Conservation (phyloP, 1,139 yeast species). For the Saccharomyces pastorianus region DNA sequence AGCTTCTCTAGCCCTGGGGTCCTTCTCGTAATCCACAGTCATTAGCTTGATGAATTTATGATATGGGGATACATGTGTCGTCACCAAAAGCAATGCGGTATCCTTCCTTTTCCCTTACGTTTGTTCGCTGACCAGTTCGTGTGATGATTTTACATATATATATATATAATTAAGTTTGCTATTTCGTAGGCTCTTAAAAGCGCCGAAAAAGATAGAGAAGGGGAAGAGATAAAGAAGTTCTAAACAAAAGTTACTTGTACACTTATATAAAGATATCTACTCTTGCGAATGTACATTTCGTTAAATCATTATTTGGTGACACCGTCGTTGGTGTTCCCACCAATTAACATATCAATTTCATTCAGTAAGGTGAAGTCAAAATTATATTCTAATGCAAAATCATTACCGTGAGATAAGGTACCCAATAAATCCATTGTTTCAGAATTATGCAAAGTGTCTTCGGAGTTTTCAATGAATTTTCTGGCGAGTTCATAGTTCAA, state of each 20-base stretch:
- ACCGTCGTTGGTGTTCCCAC: constrained; percentile 5
- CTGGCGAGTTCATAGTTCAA: constrained; percentile 25
- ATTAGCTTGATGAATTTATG: not conserved
- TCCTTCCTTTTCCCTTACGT: not conserved
- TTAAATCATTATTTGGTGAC: not conserved
- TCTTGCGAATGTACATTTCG: not conserved
- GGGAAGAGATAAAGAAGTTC: not conserved
- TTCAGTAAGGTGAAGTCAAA: constrained; percentile 27
- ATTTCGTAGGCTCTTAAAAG: not conserved
- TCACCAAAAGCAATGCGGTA: not conserved
- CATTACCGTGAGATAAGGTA: constrained; percentile 24
- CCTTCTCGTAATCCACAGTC: constrained; percentile 1
- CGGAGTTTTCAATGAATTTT: constrained; percentile 20
- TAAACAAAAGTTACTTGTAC: not conserved
- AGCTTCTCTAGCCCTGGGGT: constrained; percentile 35
- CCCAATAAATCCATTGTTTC: constrained; percentile 24
- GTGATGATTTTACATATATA: not conserved
- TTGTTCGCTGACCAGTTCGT: not conserved
- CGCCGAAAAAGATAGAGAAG: not conserved
- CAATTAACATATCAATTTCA: constrained; percentile 27
- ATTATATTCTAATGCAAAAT: constrained; percentile 26
- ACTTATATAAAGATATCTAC: not conserved
- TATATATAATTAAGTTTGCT: not conserved
- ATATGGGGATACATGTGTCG: not conserved
- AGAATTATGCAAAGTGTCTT: constrained; percentile 12